Percentiles rank a stretch among this genome's conserved stretches.
Conservation (phyloP, 1,139 yeast species). For the Candida tunisiensis region DNA sequence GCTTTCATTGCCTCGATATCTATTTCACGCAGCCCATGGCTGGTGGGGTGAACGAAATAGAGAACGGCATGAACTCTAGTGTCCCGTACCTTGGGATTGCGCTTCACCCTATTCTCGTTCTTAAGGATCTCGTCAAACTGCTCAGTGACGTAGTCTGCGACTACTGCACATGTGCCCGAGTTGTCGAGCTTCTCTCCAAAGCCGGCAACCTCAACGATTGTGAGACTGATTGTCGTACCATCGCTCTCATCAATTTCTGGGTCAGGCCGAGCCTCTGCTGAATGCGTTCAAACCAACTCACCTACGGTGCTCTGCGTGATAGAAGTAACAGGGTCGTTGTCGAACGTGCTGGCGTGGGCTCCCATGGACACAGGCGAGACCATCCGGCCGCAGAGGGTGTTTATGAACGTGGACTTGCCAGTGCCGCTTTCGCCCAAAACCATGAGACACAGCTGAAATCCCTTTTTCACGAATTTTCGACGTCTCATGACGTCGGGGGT, state of each 20-base stretch:
- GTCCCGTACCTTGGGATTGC: slow-evolving; percentile 54
- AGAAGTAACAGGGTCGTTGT: too few relatives aligned
- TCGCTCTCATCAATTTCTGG: slow-evolving; percentile 24
- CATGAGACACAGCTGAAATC: slow-evolving; percentile 76
- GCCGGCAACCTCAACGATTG: slow-evolving; percentile 65
- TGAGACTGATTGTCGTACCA: slow-evolving; percentile 56
- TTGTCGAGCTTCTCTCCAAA: slow-evolving; percentile 59
- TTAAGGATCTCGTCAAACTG: slow-evolving; percentile 86
- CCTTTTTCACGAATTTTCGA: slow-evolving; percentile 68
- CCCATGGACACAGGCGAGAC: slow-evolving; percentile 25
- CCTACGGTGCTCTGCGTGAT: neutral
- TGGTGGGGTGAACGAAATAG: slow-evolving; percentile 92
- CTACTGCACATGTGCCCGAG: slow-evolving; percentile 25
- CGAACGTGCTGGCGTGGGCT: too few relatives aligned
- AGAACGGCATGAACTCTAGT: slow-evolving; percentile 90
- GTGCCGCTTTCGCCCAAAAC: slow-evolving; percentile 92
- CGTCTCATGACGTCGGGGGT: slow-evolving; percentile 27
- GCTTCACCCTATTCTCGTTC: slow-evolving; percentile 80
- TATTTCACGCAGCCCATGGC: slow-evolving; percentile 83
- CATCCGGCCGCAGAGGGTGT: slow-evolving; percentile 73
- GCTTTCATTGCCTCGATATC: slow-evolving; percentile 91
- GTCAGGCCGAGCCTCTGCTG: too few relatives aligned
- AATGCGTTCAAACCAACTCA: neutral
- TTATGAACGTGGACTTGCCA: slow-evolving; percentile 79
- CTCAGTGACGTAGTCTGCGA: slow-evolving; percentile 62